A percentile compares a stretch with the other conserved stretches of the same genome.
phyloP scores from a whole-genome alignment of 2,329 filamentous ascomycete species.

The Penicillium janthinellum region DNA sequence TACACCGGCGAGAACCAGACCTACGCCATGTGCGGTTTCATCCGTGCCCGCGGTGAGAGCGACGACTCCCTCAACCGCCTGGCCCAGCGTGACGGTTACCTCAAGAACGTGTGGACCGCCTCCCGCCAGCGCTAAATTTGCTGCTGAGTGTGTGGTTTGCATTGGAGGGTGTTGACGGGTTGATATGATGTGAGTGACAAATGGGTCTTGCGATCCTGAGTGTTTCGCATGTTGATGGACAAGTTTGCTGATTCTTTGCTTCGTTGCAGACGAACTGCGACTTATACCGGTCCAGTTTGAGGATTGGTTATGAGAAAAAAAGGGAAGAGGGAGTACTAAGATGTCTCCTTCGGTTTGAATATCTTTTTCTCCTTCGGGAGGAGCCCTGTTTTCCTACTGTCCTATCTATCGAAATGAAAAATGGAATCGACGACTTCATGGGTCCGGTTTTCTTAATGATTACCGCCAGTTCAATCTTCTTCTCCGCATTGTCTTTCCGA shows the following conservation, averaged over 20 bases:
- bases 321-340: slow-evolving; percentile 22
- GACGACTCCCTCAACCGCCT: slow-evolving; percentile 96
- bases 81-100: slow-evolving; percentile 89
- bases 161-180: slow-evolving; percentile 34
- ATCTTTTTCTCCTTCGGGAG: slow-evolving; percentile 21
- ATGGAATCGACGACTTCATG: slow-evolving; percentile 33
- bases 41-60: slow-evolving; percentile 95
- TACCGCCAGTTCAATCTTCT: slow-evolving; percentile 19
- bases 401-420: slow-evolving; percentile 34
- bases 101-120: slow-evolving; percentile 96
- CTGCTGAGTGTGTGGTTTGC: slow-evolving; percentile 24
- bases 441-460: slow-evolving; percentile 22
- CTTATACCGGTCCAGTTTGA: slow-evolving; percentile 29
- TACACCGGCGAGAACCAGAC: slow-evolving; percentile 96
- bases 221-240: background rate
- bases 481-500: slow-evolving; percentile 13
- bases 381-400: slow-evolving; percentile 30
- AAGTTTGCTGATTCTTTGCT: background rate
- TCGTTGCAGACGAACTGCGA: slow-evolving; percentile 25
- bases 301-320: slow-evolving; percentile 26
- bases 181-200: slow-evolving; percentile 30
- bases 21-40: slow-evolving; percentile 96
- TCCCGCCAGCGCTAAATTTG: slow-evolving; percentile 55
- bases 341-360: slow-evolving; percentile 20
- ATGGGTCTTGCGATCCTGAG: background rate